Conservation (phyloP, 225 moss, liverwort and hornwort species). For the Sphagnum contortum region DNA sequence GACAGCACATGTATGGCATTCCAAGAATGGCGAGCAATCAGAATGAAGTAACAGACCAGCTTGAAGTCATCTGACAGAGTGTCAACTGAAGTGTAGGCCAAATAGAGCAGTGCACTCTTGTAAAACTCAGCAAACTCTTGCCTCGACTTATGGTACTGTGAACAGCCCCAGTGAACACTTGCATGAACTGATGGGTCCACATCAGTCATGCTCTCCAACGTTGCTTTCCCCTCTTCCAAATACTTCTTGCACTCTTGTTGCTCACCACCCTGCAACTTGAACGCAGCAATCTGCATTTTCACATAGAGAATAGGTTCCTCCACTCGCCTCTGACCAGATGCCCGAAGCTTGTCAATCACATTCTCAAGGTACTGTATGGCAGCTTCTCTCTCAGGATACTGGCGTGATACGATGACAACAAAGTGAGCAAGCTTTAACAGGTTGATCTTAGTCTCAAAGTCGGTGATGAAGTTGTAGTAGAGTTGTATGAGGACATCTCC, state of each 20-base stretch:
- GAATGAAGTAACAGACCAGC: conserved; percentile 41
- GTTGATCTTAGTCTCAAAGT: conserved; percentile 92
- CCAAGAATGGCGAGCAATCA: too few species aligned
- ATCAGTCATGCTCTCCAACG: conserved; percentile 89
- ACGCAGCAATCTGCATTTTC: conserved; percentile 93
- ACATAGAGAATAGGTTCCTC: conserved; percentile 95
- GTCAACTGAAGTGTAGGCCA: conserved; percentile 97
- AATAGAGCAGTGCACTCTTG: conserved; percentile 87
- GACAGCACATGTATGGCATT: too few species aligned
- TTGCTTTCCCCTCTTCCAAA: conserved; percentile 71
- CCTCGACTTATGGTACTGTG: conserved; percentile 89
- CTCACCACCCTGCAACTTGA: conserved; percentile 75
- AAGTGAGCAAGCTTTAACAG: conserved; percentile 84
- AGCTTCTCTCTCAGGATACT: conserved; percentile 65
- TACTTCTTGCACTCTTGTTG: conserved; percentile 74
- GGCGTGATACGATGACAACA: conserved; percentile 73
- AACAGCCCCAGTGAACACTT: conserved; percentile 97
- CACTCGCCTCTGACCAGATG: conserved; percentile 79
- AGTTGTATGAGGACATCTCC: conserved; percentile 89
- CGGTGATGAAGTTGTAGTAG: conserved; percentile 82
- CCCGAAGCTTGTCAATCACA: conserved; percentile 74
- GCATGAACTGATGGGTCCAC: conserved; percentile 94
- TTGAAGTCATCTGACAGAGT: conserved; percentile 89
- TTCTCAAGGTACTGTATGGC: conserved; percentile 74
- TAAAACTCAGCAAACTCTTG: conserved; percentile 98